phyloP scores from a whole-genome alignment of 2,329 filamentous ascomycete species.

The Arthroderma sp. region DNA sequence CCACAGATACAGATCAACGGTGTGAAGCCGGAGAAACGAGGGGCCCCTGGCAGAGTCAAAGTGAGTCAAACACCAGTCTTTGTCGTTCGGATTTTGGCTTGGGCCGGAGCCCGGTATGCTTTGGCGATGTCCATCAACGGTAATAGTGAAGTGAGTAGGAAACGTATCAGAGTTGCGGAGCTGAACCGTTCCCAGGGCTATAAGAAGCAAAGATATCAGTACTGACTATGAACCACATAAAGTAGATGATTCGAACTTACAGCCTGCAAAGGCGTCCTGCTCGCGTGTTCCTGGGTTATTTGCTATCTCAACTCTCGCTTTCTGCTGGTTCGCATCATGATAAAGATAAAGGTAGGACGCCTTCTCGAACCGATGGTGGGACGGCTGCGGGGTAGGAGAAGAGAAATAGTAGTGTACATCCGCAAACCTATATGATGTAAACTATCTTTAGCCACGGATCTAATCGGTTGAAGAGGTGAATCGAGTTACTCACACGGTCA shows the following conservation, averaged over 20 bases:
- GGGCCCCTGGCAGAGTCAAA: constrained; percentile 24
- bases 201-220: constrained; percentile 1
- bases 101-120: constrained; percentile 16
- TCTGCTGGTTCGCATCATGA: constrained; percentile 41
- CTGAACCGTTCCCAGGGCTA: constrained; percentile 39
- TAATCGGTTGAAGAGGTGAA: not conserved
- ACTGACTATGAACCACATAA: not conserved
- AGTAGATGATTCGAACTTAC: constrained; percentile 24
- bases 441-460: not conserved
- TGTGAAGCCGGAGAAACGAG: constrained; percentile 36
- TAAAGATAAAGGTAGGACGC: constrained; percentile 53
- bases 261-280: constrained; percentile 52
- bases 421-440: constrained; percentile 37
- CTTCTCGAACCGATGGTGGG: constrained; percentile 51
- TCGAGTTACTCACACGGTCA: constrained; percentile 30
- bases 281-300: constrained; percentile 49
- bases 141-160: constrained; percentile 45
- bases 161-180: constrained; percentile 46
- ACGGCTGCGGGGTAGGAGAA: constrained; percentile 40
- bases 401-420: constrained; percentile 53
- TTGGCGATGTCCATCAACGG: constrained; percentile 33
- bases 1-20: constrained; percentile 53
- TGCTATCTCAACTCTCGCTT: constrained; percentile 47
- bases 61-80: constrained; percentile 46
- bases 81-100: constrained; percentile 17